Evolutionary conservation across 495 filamentous ascomycete genomes (phyloP), one percentile per base, ranked within the genome.

Genomic region (Neurospora sp.): DNA sequence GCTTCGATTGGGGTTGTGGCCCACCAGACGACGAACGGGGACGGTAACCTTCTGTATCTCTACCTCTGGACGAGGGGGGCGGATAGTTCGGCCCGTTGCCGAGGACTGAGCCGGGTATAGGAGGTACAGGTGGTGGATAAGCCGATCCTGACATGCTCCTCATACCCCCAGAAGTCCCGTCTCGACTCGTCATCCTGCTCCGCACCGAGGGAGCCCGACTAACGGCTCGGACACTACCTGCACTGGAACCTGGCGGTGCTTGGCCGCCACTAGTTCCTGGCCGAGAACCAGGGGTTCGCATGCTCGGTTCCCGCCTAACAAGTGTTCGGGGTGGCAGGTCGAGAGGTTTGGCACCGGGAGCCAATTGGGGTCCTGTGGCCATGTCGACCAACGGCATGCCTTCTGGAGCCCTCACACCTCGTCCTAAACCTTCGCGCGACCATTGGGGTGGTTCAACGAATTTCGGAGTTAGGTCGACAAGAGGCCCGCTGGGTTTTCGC

Each of bases 401-500:
- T 2, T 87, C 82, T 1, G 91, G 88, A 1, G 91, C 87, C 8
- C 83, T 83, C 49, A 93, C 87, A 10, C 91, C 92, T 74, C 88
- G 89, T 14, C 94, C 94, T 71, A 89, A 90, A 41, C 87, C 85
- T 0, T 84, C 78, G 27, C 80, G 89, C 7, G 83, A 79, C 85
- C 85, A 87, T 76, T 96, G 93, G 5, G 91, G 93, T 23, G 93
- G 86, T 74, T 93, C 92, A 62, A 87, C 85, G 78, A 92, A 93
- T n/a, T 86, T 83, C 0, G 93, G 91, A 0, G 90, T 93, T 23
- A 96, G 86, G 76, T 94, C 92, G 14, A 97, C 84, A 0, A 97
- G 85, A 2, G 94, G 54, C 54, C 6, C 27, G 27, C 54, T 66
- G 31, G 54, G 54, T 16, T 18, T 91, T 77, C 88, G 90, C 12